A percentile compares a stretch with the other conserved stretches of the same genome.
Conservation (phyloP, 306 rosid genomes). For the Pachyrhizus erosus region DNA sequence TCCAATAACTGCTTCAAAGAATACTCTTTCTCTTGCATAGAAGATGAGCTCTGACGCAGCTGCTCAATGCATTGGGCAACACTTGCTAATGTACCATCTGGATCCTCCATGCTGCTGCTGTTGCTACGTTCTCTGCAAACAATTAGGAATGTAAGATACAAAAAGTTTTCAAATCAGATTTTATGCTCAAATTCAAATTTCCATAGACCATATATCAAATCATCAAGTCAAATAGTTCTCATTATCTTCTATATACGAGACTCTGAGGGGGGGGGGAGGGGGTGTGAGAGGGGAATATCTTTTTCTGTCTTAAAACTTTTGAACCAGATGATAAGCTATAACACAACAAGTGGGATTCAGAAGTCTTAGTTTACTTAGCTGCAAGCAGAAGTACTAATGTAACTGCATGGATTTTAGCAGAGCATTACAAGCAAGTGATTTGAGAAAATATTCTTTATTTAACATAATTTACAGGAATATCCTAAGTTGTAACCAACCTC, state of each 20-base stretch:
- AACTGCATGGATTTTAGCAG: conserved; percentile 15
- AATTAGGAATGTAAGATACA: conserved; percentile 38
- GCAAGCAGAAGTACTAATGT: conserved; percentile 25
- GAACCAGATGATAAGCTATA: conserved; percentile 22
- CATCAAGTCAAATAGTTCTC: conserved; percentile 35
- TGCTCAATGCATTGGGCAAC: conserved; percentile 99
- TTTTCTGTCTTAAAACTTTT: background rate
- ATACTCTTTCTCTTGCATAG: conserved; percentile 82
- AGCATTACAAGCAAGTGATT: conserved; percentile 44
- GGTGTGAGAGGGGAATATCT: background rate
- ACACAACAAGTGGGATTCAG: background rate
- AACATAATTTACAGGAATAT: conserved; percentile 17
- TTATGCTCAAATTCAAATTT: conserved; percentile 33
- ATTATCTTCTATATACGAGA: conserved; percentile 26
- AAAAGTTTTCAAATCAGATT: conserved; percentile 8
- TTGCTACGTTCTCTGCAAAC: conserved; percentile 84
- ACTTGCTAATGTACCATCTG: conserved; percentile 97
- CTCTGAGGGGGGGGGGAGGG: background rate
- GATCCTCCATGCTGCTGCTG: conserved; percentile 92
- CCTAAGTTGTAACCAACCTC: conserved; percentile 63
- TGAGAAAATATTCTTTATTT: conserved; percentile 22
- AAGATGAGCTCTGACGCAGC: conserved; percentile 83
- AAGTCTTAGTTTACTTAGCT: conserved; percentile 22
- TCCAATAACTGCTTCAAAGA: conserved; percentile 82
- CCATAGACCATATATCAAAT: conserved; percentile 31